Conservation (phyloP, 306 rosid genomes). For the Ammopiptanthus mongolicus region DNA sequence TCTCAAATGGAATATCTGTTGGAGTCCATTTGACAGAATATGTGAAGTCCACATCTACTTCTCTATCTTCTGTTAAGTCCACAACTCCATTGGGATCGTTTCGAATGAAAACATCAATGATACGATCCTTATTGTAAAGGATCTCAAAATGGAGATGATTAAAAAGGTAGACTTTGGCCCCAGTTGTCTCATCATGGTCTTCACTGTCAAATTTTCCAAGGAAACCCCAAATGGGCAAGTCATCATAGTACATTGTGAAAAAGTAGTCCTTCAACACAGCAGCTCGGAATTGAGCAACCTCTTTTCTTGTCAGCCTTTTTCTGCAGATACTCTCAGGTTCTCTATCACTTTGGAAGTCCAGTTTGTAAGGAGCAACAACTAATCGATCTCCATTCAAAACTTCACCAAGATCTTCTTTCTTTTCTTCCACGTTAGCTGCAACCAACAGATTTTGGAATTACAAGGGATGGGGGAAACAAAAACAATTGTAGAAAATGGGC, state of each 20-base stretch:
- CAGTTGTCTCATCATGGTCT: slow-evolving; percentile 28
- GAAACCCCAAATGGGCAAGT: slow-evolving; percentile 54
- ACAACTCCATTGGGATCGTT: slow-evolving; percentile 33
- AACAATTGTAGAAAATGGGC: not conserved
- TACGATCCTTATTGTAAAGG: slow-evolving; percentile 36
- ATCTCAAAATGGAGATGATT: slow-evolving; percentile 37
- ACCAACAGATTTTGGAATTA: slow-evolving; percentile 4
- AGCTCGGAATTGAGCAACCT: slow-evolving; percentile 31
- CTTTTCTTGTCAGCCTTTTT: slow-evolving; percentile 32
- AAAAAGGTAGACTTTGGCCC: slow-evolving; percentile 26
- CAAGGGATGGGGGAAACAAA: not conserved
- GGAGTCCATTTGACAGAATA: slow-evolving; percentile 47
- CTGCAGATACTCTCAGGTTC: slow-evolving; percentile 34
- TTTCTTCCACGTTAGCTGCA: slow-evolving; percentile 42
- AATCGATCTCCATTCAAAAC: slow-evolving; percentile 46
- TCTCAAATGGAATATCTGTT: slow-evolving; percentile 43
- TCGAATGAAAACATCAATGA: slow-evolving; percentile 36
- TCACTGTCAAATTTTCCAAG: slow-evolving; percentile 40
- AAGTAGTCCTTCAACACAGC: slow-evolving; percentile 53
- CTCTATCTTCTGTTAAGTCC: slow-evolving; percentile 36
- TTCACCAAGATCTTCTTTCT: slow-evolving; percentile 53
- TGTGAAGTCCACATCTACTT: slow-evolving; percentile 39
- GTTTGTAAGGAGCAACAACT: slow-evolving; percentile 42
- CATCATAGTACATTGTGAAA: slow-evolving; percentile 47
- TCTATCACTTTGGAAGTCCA: slow-evolving; percentile 32